A percentile compares a stretch with the other conserved stretches of the same genome.
Conservation (phyloP, 495 filamentous ascomycete genomes). For the Clohesyomyces aquaticus region DNA sequence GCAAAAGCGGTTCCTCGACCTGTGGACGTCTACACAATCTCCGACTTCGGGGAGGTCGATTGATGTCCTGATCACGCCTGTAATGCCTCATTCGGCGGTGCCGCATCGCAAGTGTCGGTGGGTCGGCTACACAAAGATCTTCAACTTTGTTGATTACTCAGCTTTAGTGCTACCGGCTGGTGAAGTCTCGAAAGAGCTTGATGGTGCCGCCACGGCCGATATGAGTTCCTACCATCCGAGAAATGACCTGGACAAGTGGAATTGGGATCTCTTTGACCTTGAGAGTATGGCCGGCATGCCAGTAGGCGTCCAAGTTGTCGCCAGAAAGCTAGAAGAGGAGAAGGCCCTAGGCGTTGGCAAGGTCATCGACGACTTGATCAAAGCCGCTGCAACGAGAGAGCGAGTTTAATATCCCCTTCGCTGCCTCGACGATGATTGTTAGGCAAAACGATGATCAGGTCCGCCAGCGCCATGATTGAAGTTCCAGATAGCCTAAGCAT, state of each 20-base stretch:
- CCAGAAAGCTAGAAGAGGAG: constrained; percentile 42
- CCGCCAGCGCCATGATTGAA: too few species aligned
- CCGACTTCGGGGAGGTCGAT: constrained; percentile 41
- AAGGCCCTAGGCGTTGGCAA: constrained; percentile 49
- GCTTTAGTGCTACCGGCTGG: constrained; percentile 40
- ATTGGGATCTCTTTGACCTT: constrained; percentile 42
- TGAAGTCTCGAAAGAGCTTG: constrained; percentile 32
- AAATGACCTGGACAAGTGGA: constrained; percentile 43
- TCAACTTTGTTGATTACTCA: constrained; percentile 44
- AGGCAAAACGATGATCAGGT: too few species aligned
- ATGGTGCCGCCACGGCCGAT: constrained; percentile 10
- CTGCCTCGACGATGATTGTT: too few species aligned
- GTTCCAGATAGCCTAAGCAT: too few species aligned
- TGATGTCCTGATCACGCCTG: constrained; percentile 43
- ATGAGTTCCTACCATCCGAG: constrained; percentile 38
- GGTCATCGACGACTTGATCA: constrained; percentile 46
- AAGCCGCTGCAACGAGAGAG: too few species aligned
- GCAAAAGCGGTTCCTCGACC: constrained; percentile 61
- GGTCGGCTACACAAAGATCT: constrained; percentile 46
- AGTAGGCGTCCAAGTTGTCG: constrained; percentile 42
- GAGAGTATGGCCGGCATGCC: constrained; percentile 40
- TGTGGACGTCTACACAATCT: constrained; percentile 53
- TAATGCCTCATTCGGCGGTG: constrained; percentile 46
- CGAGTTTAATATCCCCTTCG: too few species aligned
- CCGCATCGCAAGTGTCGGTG: constrained; percentile 43